These are phyloP conservation scores for Podosphaera leucotricha DNA, from an alignment of 2,329 filamentous ascomycete species.

Conservation along the genomic window DNA sequence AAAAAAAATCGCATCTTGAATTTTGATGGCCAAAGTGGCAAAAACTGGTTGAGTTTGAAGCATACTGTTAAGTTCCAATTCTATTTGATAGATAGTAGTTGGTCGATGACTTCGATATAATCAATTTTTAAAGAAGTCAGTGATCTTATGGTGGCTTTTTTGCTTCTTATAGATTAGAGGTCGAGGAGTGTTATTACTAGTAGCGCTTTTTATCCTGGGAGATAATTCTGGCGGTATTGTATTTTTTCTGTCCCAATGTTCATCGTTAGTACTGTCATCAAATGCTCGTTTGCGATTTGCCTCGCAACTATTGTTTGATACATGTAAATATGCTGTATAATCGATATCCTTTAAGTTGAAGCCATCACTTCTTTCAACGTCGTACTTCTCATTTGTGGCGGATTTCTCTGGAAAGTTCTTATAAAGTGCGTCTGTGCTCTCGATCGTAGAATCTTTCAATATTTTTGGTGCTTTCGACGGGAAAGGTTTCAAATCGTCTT, in stretches of 20 bases:
- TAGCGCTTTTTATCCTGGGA: constrained; percentile 13
- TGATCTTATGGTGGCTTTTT: constrained; percentile 22
- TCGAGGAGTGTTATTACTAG: constrained; percentile 13
- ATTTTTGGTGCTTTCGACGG: neutral
- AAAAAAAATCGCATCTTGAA: too few relatives aligned
- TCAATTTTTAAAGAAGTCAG: constrained; percentile 24
- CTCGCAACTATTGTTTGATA: constrained; percentile 8
- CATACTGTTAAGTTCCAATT: too few relatives aligned
- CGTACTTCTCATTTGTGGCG: constrained; percentile 8
- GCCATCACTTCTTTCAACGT: constrained; percentile 9
- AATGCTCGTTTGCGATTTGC: constrained; percentile 12
- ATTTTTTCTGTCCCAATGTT: constrained; percentile 9
- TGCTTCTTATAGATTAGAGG: constrained; percentile 9
- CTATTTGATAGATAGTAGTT: too few relatives aligned
- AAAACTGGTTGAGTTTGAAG: too few relatives aligned
- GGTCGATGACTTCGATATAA: too few relatives aligned
- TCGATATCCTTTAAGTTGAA: constrained; percentile 9
- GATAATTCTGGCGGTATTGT: constrained; percentile 6
- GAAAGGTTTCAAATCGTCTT: constrained; percentile 3
- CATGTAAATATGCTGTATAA: constrained; percentile 12
- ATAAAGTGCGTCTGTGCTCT: constrained; percentile 3
- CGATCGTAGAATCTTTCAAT: neutral
- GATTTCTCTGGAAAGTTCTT: constrained; percentile 4
- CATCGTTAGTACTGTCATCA: constrained; percentile 9
- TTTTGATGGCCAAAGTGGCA: too few relatives aligned